phyloP scores from a whole-genome alignment of 2,329 filamentous ascomycete genomes.

The Fusarium newnesense region DNA sequence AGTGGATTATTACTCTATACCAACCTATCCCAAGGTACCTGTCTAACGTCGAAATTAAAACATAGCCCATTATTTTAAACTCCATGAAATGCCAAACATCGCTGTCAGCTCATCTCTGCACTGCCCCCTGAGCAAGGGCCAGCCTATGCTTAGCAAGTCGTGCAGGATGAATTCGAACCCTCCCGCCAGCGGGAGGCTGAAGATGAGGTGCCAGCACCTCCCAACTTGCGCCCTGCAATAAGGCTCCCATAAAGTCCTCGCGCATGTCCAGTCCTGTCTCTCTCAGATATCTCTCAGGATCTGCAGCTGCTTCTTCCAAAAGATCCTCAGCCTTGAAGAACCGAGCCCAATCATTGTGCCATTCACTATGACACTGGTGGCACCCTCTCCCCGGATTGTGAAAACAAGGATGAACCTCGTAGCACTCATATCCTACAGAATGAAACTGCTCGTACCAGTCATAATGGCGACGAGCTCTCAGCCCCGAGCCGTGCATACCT shows the following conservation, averaged over 20 bases:
- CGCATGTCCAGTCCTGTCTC: conserved; percentile 12
- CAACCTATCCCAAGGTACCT: neutral
- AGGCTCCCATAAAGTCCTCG: conserved; percentile 4
- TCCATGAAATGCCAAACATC: neutral
- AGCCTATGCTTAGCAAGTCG: conserved; percentile 29
- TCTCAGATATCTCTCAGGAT: conserved; percentile 3
- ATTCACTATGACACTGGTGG: conserved; percentile 35
- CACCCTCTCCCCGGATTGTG: conserved; percentile 19
- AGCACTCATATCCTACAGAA: conserved; percentile 25
- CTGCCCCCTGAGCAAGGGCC: neutral
- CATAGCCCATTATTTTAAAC: neutral
- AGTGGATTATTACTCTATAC: conserved; percentile 19
- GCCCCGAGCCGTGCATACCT: conserved; percentile 21
- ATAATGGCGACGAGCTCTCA: conserved; percentile 19
- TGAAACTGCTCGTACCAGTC: conserved; percentile 42
- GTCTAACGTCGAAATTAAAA: conserved; percentile 19
- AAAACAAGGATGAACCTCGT: conserved; percentile 31
- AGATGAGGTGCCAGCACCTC: conserved; percentile 9
- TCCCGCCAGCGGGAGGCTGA: conserved; percentile 23
- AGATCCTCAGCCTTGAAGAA: conserved; percentile 30
- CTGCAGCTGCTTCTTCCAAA: neutral
- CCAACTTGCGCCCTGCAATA: conserved; percentile 5
- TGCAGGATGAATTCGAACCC: conserved; percentile 29
- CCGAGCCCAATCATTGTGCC: conserved; percentile 30
- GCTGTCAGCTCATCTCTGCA: neutral